These are phyloP conservation scores for Dichotomocladium elegans DNA, from an alignment of 371 early-diverging fungal genomes.

Conservation along the genomic window DNA sequence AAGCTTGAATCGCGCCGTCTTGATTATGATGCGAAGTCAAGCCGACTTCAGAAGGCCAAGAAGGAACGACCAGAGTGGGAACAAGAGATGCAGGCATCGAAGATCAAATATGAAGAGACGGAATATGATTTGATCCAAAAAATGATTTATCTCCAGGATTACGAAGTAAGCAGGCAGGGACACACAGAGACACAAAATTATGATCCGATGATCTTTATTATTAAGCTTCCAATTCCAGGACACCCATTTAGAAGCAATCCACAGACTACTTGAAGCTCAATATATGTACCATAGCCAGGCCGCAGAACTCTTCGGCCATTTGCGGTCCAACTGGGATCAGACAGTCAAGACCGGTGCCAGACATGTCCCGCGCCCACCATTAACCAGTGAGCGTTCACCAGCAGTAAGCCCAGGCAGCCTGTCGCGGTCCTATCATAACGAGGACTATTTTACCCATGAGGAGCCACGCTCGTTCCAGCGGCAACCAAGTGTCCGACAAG, in stretches of 20 bases:
- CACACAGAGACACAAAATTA: no score
- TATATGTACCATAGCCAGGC: slow-evolving; percentile 44
- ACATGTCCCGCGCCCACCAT: background rate
- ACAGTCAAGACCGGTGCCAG: background rate
- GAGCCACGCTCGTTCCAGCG: slow-evolving; percentile 5
- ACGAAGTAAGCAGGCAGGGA: slow-evolving; percentile 54
- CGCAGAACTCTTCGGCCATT: slow-evolving; percentile 35
- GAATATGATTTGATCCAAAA: slow-evolving; percentile 60
- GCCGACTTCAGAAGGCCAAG: slow-evolving; percentile 80
- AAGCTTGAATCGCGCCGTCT: slow-evolving; percentile 86
- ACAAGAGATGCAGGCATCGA: slow-evolving; percentile 86
- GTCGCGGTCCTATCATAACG: slow-evolving; percentile 1
- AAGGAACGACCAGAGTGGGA: slow-evolving; percentile 89
- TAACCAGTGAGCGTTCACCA: background rate
- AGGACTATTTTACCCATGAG: slow-evolving; percentile 3
- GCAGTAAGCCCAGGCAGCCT: background rate
- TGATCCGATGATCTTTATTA: no score
- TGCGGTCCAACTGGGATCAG: slow-evolving; percentile 17
- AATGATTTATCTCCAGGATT: slow-evolving; percentile 66
- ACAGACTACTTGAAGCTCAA: slow-evolving; percentile 55
- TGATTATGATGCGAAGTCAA: slow-evolving; percentile 90
- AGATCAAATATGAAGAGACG: slow-evolving; percentile 89
- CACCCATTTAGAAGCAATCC: slow-evolving; percentile 47
- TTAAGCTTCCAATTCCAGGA: no score
- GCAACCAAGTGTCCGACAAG: slow-evolving; percentile 13